Conservation (phyloP, 345 rosid genomes). For the Abelmoschus esculentus region DNA sequence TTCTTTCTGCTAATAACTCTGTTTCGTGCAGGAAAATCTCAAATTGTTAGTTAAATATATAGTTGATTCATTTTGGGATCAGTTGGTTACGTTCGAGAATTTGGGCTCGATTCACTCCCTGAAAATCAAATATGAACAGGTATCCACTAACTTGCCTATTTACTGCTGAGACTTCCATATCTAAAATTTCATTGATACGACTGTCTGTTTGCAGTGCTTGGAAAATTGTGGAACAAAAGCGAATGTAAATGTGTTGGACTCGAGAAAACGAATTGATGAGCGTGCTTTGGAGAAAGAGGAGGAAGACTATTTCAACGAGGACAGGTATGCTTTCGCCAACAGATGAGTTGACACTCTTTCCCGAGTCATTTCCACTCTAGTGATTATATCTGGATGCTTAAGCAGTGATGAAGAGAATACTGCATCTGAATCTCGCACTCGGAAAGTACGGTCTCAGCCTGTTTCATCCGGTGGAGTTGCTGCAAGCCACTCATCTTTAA, state of each 20-base stretch:
- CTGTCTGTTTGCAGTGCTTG: slow-evolving; percentile 49
- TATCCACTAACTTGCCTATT: slow-evolving; percentile 20
- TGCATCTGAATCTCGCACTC: slow-evolving; percentile 57
- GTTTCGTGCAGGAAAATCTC: slow-evolving; percentile 60
- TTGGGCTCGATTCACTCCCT: slow-evolving; percentile 48
- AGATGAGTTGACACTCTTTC: neutral
- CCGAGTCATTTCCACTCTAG: neutral
- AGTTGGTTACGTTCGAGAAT: slow-evolving; percentile 56
- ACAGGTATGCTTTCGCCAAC: slow-evolving; percentile 42
- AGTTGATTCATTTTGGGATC: slow-evolving; percentile 78
- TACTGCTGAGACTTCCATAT: neutral
- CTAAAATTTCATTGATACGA: slow-evolving; percentile 14
- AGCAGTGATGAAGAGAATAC: slow-evolving; percentile 92
- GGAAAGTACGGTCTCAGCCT: slow-evolving; percentile 47
- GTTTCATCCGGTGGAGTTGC: slow-evolving; percentile 65
- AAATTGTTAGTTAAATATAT: slow-evolving; percentile 64
- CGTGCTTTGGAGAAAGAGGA: slow-evolving; percentile 93
- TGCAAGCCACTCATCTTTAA: slow-evolving; percentile 40
- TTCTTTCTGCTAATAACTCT: slow-evolving; percentile 16
- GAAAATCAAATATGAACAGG: slow-evolving; percentile 80
- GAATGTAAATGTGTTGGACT: slow-evolving; percentile 42
- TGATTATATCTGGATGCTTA: slow-evolving; percentile 19
- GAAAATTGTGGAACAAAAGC: slow-evolving; percentile 57
- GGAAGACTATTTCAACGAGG: slow-evolving; percentile 92
- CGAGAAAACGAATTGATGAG: slow-evolving; percentile 68